These are phyloP conservation scores for Articulospora tetracladia DNA, from an alignment of 495 filamentous ascomycete species.

Conservation along the genomic window DNA sequence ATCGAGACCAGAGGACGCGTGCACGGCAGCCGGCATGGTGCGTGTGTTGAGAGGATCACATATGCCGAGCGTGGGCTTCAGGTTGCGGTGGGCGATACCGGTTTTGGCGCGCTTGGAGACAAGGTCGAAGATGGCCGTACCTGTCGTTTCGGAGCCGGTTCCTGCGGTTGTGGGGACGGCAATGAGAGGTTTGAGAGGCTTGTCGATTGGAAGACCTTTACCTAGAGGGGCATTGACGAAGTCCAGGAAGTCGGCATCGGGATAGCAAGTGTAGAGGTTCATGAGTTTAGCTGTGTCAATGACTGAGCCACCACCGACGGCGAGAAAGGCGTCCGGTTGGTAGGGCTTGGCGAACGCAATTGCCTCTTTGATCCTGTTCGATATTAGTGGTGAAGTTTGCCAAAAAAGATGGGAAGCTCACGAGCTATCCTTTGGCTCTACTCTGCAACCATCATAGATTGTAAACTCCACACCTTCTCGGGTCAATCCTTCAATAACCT, in stretches of 20 bases:
- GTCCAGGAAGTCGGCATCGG: conserved; percentile 87
- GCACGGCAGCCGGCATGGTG: conserved; percentile 92
- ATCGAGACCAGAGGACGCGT: conserved; percentile 84
- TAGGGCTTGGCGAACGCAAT: conserved; percentile 80
- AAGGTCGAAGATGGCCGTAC: conserved; percentile 96
- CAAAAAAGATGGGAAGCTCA: conserved; percentile 37
- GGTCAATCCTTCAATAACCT: conserved; percentile 72
- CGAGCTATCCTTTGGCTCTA: conserved; percentile 94
- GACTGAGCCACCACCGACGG: conserved; percentile 83
- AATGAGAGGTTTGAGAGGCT: conserved; percentile 76
- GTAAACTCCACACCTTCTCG: conserved; percentile 74
- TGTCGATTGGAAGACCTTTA: conserved; percentile 77
- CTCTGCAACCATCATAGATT: conserved; percentile 70
- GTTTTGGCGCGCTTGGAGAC: conserved; percentile 87
- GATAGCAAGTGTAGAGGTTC: conserved; percentile 90
- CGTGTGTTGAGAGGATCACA: conserved; percentile 93
- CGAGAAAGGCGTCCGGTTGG: conserved; percentile 81
- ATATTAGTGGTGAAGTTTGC: conserved; percentile 4
- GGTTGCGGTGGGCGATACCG: conserved; percentile 87
- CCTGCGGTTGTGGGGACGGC: conserved; percentile 95
- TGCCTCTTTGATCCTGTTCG: conserved; percentile 70
- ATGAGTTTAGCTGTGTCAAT: conserved; percentile 98
- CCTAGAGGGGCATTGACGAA: conserved; percentile 97
- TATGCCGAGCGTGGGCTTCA: conserved; percentile 94
- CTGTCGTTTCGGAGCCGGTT: conserved; percentile 93